These are phyloP conservation scores for Colletotrichum melonis DNA, from an alignment of 2,329 filamentous ascomycete species.

Conservation along the genomic window DNA sequence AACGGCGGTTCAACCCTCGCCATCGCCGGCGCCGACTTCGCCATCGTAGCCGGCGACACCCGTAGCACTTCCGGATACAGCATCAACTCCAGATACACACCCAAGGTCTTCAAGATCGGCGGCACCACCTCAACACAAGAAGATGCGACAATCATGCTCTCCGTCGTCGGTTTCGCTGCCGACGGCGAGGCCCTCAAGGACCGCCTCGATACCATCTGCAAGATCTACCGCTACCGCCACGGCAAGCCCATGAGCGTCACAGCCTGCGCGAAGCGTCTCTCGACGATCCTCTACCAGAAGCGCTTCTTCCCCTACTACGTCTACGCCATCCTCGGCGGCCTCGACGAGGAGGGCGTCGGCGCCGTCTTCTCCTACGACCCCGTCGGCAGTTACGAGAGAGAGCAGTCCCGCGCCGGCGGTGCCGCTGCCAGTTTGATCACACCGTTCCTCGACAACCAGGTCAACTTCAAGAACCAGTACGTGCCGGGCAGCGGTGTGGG, in stretches of 20 bases:
- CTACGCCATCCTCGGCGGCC: conserved; percentile 89
- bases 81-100: conserved; percentile 96
- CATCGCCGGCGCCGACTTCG: conserved; percentile 93
- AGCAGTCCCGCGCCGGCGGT: conserved; percentile 94
- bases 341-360: conserved; percentile 94
- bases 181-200: conserved; percentile 95
- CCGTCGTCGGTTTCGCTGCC: conserved; percentile 94
- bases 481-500: conserved; percentile 86
- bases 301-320: conserved; percentile 99
- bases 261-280: conserved; percentile 93
- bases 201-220: conserved; percentile 92
- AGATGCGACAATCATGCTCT: conserved; percentile 88
- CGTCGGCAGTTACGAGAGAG: conserved; percentile 96
- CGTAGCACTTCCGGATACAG: conserved; percentile 96
- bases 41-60: conserved; percentile 97
- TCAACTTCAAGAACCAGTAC: conserved; percentile 99
- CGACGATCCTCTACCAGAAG: conserved; percentile 96
- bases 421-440: conserved; percentile 96
- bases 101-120: conserved; percentile 97
- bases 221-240: conserved; percentile 99
- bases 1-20: conserved; percentile 97
- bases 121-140: conserved; percentile 88
- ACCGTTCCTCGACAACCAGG: conserved; percentile 99
- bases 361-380: conserved; percentile 98
- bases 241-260: conserved; percentile 95